Percentiles rank a stretch among this genome's conserved stretches.
These are phyloP conservation scores for Larix kaempferi DNA, from an alignment of 75 land plant genomes.

Conservation along the genomic window DNA sequence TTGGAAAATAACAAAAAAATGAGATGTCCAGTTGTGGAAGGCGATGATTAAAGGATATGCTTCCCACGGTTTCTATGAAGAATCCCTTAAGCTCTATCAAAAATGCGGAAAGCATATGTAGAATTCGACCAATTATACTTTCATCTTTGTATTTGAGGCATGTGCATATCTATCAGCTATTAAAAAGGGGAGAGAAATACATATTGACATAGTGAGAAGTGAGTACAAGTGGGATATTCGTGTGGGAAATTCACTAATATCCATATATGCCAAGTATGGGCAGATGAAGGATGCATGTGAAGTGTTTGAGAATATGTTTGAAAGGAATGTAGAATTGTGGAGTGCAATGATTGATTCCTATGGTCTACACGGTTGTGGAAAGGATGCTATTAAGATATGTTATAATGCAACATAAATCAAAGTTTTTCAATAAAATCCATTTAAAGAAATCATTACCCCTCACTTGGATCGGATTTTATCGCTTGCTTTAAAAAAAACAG, in stretches of 20 bases:
- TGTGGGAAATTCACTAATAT: slow-evolving; percentile 31
- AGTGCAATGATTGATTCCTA: slow-evolving; percentile 18
- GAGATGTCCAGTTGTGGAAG: slow-evolving; percentile 43
- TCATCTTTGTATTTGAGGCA: slow-evolving; percentile 17
- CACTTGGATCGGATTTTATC: too few relatives aligned
- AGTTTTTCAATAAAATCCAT: too few relatives aligned
- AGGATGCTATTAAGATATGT: slow-evolving; percentile 9
- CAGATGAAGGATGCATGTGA: slow-evolving; percentile 16
- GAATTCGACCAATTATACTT: slow-evolving; percentile 17
- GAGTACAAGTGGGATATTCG: slow-evolving; percentile 6
- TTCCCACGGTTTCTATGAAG: slow-evolving; percentile 14
- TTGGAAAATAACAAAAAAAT: slow-evolving; percentile 20
- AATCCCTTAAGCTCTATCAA: slow-evolving; percentile 23
- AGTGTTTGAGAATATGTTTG: slow-evolving; percentile 19
- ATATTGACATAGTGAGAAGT: slow-evolving; percentile 12
- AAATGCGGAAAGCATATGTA: slow-evolving; percentile 18
- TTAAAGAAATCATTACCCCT: too few relatives aligned
- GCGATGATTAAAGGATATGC: slow-evolving; percentile 28
- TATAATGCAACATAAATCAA: too few relatives aligned
- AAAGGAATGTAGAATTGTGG: slow-evolving; percentile 22
- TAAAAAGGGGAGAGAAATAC: slow-evolving; percentile 19
- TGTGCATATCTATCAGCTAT: slow-evolving; percentile 21
- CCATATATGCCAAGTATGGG: slow-evolving; percentile 43
- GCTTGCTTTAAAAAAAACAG: too few relatives aligned
- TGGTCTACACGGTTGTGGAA: slow-evolving; percentile 8